A percentile compares a stretch with the other conserved stretches of the same genome.
phyloP scores from a whole-genome alignment of 257 asterid genomes.

The Solanum bukasovii region DNA sequence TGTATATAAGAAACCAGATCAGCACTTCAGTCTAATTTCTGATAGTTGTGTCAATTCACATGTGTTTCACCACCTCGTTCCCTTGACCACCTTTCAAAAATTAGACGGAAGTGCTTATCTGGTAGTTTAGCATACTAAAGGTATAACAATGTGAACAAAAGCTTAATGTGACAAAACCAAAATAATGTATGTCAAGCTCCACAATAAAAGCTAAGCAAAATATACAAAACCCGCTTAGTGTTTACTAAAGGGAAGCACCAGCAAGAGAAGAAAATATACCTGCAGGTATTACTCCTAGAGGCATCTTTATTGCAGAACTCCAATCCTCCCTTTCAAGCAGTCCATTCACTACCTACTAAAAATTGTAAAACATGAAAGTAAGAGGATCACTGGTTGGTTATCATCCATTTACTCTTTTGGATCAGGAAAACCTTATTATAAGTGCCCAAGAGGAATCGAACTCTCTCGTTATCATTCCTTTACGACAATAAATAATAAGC shows the following conservation, averaged over 20 bases:
- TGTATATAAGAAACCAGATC: neutral
- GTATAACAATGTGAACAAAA: neutral
- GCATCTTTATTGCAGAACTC: constrained; percentile 59
- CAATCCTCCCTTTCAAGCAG: constrained; percentile 88
- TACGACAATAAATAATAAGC: neutral
- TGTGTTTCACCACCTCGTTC: neutral
- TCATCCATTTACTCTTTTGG: neutral
- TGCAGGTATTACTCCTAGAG: constrained; percentile 94
- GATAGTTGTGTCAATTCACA: neutral
- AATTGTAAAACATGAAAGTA: constrained; percentile 16
- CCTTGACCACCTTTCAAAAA: neutral
- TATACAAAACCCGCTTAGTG: neutral
- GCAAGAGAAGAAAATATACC: constrained; percentile 27
- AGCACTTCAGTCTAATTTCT: neutral
- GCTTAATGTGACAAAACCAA: neutral
- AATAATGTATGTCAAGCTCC: neutral
- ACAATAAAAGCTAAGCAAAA: neutral
- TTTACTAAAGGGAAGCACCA: neutral
- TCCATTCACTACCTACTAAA: constrained; percentile 89
- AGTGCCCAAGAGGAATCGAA: neutral
- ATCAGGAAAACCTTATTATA: neutral
- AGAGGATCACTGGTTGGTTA: constrained; percentile 8
- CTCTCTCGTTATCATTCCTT: neutral
- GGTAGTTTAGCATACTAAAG: neutral
- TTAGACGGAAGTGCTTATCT: neutral